Conservation (phyloP, 768 basidiomycete genomes). For the Macrolepiota albuminosa region DNA sequence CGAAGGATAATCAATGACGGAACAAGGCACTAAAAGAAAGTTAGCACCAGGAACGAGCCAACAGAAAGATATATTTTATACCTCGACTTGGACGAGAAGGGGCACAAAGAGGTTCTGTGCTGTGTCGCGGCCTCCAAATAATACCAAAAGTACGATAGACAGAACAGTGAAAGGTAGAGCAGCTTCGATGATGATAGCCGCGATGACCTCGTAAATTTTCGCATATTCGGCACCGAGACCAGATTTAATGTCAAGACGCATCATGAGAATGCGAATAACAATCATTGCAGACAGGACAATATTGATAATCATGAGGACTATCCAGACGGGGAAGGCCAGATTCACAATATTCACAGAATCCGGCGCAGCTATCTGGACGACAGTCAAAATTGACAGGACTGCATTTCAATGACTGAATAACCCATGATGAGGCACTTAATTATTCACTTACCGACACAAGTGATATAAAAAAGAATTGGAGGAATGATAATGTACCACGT, state of each 20-base stretch:
- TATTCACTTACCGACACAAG: conserved; percentile 6
- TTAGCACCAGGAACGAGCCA: neutral
- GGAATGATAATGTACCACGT: conserved; percentile 6
- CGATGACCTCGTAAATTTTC: conserved; percentile 24
- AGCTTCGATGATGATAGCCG: conserved; percentile 28
- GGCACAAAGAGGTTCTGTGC: conserved; percentile 20
- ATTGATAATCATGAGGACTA: conserved; percentile 28
- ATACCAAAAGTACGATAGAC: conserved; percentile 22
- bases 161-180: conserved; percentile 30
- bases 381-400: conserved; percentile 28
- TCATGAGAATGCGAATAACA: conserved; percentile 25
- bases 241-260: conserved; percentile 18
- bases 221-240: conserved; percentile 22
- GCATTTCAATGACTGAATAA: neutral
- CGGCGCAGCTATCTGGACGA: conserved; percentile 26
- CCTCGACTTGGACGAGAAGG: conserved; percentile 21
- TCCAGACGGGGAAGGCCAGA: conserved; percentile 26
- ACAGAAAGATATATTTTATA: neutral
- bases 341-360: conserved; percentile 20
- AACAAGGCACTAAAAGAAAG: conserved; percentile 1
- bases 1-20: conserved; percentile 9
- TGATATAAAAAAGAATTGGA: conserved; percentile 8
- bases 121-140: conserved; percentile 16
- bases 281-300: conserved; percentile 27
- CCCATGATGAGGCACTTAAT: neutral